Base-by-base conservation (phyloP, 2,329 filamentous ascomycete species). In the Talaromyces sp. region DNA sequence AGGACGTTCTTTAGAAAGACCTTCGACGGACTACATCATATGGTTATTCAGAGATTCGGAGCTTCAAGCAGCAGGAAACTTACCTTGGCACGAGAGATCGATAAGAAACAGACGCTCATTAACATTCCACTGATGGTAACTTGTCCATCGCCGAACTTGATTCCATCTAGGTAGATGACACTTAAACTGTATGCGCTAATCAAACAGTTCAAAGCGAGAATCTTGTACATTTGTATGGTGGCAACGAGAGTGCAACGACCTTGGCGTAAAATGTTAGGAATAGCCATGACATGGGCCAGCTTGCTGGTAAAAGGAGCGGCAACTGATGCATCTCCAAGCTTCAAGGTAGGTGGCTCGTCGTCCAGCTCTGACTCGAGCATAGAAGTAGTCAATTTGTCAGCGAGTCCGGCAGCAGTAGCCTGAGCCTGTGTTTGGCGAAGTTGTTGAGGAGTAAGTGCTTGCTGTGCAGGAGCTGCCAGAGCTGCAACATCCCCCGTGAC, bases 201-300 rank as follows among this genome's bases (percentile, higher is more conserved):
- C 69, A 99, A 83, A 75, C 95, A 99, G 82, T 99, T 99, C 64
- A 99, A 82, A 7, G 95, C 95, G 58, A 99, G 86, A 70, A 99
- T 99, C 84, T 97, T 99, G 87, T 99, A 99, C 93, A 99, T 99
- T 82, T 99, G 95, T 67, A 99, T 98, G 0, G 95, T 99, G 35
- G 95, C 95, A 61, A 99, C 95, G 21, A 99, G 86, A 7, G 95
- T 99, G 81, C 95, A 99, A 66, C 95, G 90, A 63, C 95, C 95
- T 80, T 99, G 95, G 63, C 95, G 91, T 72, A 99, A 95, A 71
- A 99, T 99, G 80, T 99, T 99, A 59, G 95, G 93, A 63, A 99
- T 92, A 40, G 95, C 95, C 70, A 99, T 86, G 64, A 99, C 95
- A 72, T 99, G 97, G 69, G 93, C 91, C 48, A 99, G 85, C 80